Conservation (phyloP, 257 asterid species). For the Phtheirospermum japonicum region DNA sequence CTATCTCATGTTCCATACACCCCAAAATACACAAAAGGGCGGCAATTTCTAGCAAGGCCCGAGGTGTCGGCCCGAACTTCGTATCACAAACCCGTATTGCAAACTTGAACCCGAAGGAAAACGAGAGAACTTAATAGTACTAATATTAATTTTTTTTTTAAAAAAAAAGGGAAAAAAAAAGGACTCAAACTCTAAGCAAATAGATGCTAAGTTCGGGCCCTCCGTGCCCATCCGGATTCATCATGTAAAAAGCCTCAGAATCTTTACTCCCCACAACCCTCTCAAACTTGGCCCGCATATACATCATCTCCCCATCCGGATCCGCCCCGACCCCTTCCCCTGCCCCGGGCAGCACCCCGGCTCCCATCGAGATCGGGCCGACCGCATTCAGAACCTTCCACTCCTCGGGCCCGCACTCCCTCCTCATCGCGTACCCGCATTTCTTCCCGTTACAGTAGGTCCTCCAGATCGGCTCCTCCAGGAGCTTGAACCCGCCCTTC, state of each 20-base stretch:
- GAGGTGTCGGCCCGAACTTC: background rate
- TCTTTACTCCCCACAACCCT: conserved; percentile 91
- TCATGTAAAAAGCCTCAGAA: conserved; percentile 96
- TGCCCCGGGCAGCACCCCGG: conserved; percentile 79
- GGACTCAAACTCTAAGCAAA: conserved; percentile 62
- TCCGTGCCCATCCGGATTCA: conserved; percentile 91
- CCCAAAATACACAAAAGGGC: background rate
- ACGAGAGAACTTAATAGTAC: too few species aligned
- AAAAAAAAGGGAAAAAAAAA: too few species aligned
- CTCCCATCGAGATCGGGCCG: conserved; percentile 96
- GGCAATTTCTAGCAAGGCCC: background rate
- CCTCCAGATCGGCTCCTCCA: conserved; percentile 79
- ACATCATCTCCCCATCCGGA: conserved; percentile 77
- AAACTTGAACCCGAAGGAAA: too few species aligned
- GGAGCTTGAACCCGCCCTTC: conserved; percentile 40
- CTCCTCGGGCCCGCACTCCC: conserved; percentile 82
- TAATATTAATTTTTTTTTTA: too few species aligned
- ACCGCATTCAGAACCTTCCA: conserved; percentile 75
- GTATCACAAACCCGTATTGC: too few species aligned
- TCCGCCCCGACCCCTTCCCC: conserved; percentile 11
- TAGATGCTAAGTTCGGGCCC: conserved; percentile 95
- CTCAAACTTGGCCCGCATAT: conserved; percentile 92
- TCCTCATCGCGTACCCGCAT: conserved; percentile 78
- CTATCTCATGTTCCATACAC: conserved; percentile 22
- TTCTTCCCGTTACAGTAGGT: conserved; percentile 84